Conservation (phyloP, 179 eudicot species). For the Silene coronaria region DNA sequence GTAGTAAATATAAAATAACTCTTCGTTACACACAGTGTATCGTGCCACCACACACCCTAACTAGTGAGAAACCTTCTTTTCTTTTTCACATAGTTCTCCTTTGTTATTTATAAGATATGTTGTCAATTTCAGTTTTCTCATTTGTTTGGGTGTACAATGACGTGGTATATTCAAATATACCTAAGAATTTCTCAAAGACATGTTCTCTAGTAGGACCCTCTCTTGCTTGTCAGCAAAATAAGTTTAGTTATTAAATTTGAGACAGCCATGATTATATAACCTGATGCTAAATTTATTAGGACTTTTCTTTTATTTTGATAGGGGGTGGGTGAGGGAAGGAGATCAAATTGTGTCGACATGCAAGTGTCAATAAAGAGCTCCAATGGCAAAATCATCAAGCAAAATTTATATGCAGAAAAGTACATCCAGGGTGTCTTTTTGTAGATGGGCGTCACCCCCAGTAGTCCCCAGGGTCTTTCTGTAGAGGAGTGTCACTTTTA, state of each 20-base stretch:
- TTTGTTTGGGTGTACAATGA: not conserved
- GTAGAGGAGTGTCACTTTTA: not conserved
- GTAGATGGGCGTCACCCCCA: not conserved
- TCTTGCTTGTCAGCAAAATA: not conserved
- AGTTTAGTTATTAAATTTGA: not conserved
- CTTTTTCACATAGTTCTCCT: not conserved
- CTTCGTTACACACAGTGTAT: not conserved
- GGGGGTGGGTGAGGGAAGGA: not conserved
- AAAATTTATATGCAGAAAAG: not conserved
- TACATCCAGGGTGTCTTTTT: not conserved
- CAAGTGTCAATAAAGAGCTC: not conserved
- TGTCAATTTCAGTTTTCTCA: not conserved
- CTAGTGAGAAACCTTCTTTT: not conserved
- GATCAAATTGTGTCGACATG: not conserved
- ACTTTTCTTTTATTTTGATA: not conserved
- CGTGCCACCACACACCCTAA: not conserved
- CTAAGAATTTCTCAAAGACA: not conserved
- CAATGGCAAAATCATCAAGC: not conserved
- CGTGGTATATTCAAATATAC: not conserved
- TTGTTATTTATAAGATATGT: not conserved
- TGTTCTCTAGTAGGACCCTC: constrained; percentile 7
- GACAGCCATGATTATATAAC: not conserved
- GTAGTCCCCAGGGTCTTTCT: not conserved
- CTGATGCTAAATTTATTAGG: not conserved
- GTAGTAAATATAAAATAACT: not conserved